These are phyloP conservation scores for Zea mays DNA, from an alignment of 176 grass and related monocot species.

Conservation along the genomic window DNA sequence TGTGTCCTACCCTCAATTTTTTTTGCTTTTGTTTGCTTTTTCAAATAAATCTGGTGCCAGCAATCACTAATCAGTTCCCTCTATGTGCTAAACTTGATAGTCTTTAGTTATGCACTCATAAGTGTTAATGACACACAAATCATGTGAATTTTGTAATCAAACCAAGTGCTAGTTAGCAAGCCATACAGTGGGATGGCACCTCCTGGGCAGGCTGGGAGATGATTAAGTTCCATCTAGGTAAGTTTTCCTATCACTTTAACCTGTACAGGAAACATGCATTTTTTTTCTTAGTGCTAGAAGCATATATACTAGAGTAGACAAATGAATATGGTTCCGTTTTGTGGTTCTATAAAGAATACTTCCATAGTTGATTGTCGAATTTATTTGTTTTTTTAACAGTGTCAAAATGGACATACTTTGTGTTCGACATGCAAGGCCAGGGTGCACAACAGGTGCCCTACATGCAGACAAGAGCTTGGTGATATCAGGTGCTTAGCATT, in stretches of 20 bases:
- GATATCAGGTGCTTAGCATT: constrained; percentile 62
- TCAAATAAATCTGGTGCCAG: not conserved
- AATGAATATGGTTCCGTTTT: not conserved
- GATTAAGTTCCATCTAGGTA: not conserved
- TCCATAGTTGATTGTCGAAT: constrained; percentile 23
- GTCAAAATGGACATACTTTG: constrained; percentile 63
- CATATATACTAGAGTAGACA: constrained; percentile 8
- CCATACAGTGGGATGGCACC: not conserved
- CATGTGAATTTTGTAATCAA: not conserved
- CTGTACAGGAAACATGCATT: not conserved
- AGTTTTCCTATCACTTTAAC: not conserved
- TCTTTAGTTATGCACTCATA: not conserved
- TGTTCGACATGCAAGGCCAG: constrained; percentile 62
- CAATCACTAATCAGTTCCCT: not conserved
- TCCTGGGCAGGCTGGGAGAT: not conserved
- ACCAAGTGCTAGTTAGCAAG: not conserved
- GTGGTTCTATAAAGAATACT: constrained; percentile 8
- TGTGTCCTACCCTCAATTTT: not conserved
- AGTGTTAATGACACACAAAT: not conserved
- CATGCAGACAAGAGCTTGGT: constrained; percentile 66
- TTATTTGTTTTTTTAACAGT: constrained; percentile 36
- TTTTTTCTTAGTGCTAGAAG: not conserved
- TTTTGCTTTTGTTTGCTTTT: not conserved
- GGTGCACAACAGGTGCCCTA: constrained; percentile 61
- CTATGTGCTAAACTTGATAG: not conserved